A percentile compares a stretch with the other conserved stretches of the same genome.
Evolutionary conservation across 768 basidiomycete species (phyloP).

Genomic region (Kwoniella sp.): DNA sequence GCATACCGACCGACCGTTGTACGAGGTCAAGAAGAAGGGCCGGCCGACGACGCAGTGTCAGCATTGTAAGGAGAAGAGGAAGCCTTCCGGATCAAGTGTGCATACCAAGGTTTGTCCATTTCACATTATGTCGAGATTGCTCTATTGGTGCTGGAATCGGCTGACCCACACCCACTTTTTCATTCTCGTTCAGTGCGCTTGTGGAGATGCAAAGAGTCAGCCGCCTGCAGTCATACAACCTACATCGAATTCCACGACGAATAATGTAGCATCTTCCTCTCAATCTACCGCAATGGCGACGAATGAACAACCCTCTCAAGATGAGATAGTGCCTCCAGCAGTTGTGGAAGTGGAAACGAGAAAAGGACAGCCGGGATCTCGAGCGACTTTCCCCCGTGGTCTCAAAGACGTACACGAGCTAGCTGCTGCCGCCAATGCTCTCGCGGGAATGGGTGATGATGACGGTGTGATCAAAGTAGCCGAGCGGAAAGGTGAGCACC

Average conservation of each 20-base stretch:
- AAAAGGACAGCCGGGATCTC: conserved; percentile 44
- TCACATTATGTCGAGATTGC: background rate
- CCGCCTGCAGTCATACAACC: background rate
- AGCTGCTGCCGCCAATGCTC: conserved; percentile 49
- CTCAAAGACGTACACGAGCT: conserved; percentile 53
- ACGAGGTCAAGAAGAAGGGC: conserved; percentile 91
- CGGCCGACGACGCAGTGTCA: conserved; percentile 87
- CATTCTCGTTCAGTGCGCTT: conserved; percentile 36
- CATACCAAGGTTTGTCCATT: conserved; percentile 44
- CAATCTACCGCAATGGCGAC: background rate
- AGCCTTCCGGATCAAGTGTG: conserved; percentile 53
- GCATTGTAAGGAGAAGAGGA: conserved; percentile 77
- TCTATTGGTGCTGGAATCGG: no score
- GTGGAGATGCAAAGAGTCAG: conserved; percentile 33
- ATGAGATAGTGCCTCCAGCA: background rate
- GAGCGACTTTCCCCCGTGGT: conserved; percentile 51
- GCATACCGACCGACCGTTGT: conserved; percentile 84
- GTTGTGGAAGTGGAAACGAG: conserved; percentile 19
- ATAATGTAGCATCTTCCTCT: background rate
- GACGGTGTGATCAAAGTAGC: conserved; percentile 25
- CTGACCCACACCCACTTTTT: no score
- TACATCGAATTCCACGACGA: background rate
- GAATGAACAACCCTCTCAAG: background rate
- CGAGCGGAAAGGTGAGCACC: conserved; percentile 38
- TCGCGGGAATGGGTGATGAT: conserved; percentile 30